These are phyloP conservation scores for Kuraishia molischiana DNA, from an alignment of 805 yeast species.

Conservation along the genomic window DNA sequence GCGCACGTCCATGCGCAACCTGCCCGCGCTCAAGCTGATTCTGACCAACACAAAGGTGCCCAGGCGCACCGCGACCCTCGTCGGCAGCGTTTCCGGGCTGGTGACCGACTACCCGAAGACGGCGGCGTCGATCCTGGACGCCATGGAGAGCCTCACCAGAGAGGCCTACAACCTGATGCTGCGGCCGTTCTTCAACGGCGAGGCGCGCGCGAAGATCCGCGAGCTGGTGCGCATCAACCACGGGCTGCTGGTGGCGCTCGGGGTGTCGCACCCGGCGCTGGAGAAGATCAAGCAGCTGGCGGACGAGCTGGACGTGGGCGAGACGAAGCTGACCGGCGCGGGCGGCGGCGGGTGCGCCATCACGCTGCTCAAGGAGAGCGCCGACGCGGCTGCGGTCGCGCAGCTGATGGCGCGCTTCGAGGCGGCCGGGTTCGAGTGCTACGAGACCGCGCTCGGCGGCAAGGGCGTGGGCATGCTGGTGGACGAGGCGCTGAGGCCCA, in stretches of 20 bases:
- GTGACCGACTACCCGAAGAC: constrained; percentile 44
- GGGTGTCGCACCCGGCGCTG: constrained; percentile 89
- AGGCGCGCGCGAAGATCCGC: constrained; percentile 32
- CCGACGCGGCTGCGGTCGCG: constrained; percentile 23
- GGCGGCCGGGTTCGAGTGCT: constrained; percentile 56
- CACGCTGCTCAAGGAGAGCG: constrained; percentile 48
- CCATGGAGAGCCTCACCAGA: constrained; percentile 66
- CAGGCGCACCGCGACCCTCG: constrained; percentile 76
- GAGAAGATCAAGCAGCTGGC: constrained; percentile 65
- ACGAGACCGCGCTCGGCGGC: constrained; percentile 79
- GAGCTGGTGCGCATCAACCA: constrained; percentile 76
- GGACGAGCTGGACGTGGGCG: constrained; percentile 59
- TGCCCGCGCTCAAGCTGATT: constrained; percentile 66
- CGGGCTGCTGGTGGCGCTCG: constrained; percentile 74
- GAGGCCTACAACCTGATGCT: constrained; percentile 64
- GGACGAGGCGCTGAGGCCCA: constrained; percentile 1
- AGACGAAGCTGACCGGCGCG: constrained; percentile 94
- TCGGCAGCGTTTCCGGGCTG: constrained; percentile 59
- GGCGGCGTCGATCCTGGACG: constrained; percentile 48
- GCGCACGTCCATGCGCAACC: constrained; percentile 58
- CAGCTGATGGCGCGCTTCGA: constrained; percentile 26
- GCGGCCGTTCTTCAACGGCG: constrained; percentile 34
- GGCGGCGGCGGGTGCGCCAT: constrained; percentile 99
- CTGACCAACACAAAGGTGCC: constrained; percentile 85
- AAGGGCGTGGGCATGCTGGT: constrained; percentile 64